Percentiles rank a stretch among this genome's conserved stretches.
Evolutionary conservation across 331 rosid species (phyloP).

Genomic region (Spiraea crenata): DNA sequence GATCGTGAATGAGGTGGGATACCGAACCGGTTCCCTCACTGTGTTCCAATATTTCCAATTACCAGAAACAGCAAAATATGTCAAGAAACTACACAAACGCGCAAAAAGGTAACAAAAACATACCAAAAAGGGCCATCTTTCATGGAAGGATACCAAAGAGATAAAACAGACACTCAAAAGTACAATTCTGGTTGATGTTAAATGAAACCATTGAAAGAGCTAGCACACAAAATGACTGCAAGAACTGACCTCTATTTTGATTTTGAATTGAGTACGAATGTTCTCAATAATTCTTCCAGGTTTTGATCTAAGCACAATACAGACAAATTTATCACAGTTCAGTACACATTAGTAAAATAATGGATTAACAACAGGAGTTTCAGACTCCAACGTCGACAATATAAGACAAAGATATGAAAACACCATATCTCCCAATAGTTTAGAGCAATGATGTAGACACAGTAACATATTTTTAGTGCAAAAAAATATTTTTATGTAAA

Average conservation of each 20-base stretch:
- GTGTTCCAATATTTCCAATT: background rate
- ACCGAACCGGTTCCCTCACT: background rate
- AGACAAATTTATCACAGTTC: slow-evolving; percentile 13
- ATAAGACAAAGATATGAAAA: no score
- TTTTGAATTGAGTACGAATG: slow-evolving; percentile 59
- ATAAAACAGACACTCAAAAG: background rate
- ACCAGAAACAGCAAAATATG: background rate
- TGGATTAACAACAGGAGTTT: no score
- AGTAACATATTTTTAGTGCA: no score
- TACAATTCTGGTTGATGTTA: background rate
- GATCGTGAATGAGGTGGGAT: background rate
- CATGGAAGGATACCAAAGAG: background rate
- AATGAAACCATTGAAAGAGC: slow-evolving; percentile 6
- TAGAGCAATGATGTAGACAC: no score
- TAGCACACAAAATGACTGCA: slow-evolving; percentile 3
- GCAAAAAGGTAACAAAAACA: background rate
- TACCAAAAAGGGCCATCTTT: background rate
- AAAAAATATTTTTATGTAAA: no score
- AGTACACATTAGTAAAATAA: slow-evolving; percentile 2
- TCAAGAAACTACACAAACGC: background rate
- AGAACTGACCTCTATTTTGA: slow-evolving; percentile 63
- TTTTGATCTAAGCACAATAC: slow-evolving; percentile 56
- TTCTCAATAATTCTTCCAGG: slow-evolving; percentile 73
- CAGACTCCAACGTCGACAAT: no score
- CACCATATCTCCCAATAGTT: no score